Conservation (phyloP, 2,329 filamentous ascomycete genomes). For the Alternaria ventricosa region DNA sequence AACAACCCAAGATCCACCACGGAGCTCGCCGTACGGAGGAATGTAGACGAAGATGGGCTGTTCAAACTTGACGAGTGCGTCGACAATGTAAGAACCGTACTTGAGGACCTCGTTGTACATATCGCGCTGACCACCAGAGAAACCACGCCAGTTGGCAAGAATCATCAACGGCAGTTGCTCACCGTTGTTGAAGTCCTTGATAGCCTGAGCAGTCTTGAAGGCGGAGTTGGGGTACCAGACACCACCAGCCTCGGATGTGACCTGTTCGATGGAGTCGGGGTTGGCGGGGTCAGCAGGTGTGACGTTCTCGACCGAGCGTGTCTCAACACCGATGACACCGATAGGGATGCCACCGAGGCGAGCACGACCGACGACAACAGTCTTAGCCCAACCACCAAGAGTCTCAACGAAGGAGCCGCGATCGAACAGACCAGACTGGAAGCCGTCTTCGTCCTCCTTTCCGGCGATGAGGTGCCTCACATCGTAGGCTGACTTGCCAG, state of each 20-base stretch:
- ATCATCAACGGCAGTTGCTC: constrained; percentile 99
- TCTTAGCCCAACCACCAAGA: constrained; percentile 95
- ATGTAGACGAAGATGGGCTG: constrained; percentile 99
- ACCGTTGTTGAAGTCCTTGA: constrained; percentile 98
- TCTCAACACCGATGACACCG: constrained; percentile 97
- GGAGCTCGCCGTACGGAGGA: constrained; percentile 92
- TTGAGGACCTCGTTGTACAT: constrained; percentile 99
- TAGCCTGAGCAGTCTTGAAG: constrained; percentile 98
- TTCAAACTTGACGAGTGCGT: constrained; percentile 97
- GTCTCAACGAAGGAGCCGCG: constrained; percentile 96
- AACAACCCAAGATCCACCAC: constrained; percentile 99
- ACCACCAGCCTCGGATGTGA: constrained; percentile 92
- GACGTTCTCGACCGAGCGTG: constrained; percentile 93
- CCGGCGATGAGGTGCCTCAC: constrained; percentile 92
- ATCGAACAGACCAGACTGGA: constrained; percentile 92
- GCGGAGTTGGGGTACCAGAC: constrained; percentile 99
- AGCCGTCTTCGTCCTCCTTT: constrained; percentile 83
- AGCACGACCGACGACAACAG: constrained; percentile 94
- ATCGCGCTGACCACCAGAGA: constrained; percentile 98
- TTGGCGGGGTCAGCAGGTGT: constrained; percentile 97
- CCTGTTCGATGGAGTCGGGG: constrained; percentile 96
- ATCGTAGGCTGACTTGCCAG: constrained; percentile 86
- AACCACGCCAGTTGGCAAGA: constrained; percentile 99
- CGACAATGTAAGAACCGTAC: constrained; percentile 98
- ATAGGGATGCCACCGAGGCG: constrained; percentile 96